phyloP scores from a whole-genome alignment of 2,329 filamentous ascomycete genomes.

The Epichloe sibirici region DNA sequence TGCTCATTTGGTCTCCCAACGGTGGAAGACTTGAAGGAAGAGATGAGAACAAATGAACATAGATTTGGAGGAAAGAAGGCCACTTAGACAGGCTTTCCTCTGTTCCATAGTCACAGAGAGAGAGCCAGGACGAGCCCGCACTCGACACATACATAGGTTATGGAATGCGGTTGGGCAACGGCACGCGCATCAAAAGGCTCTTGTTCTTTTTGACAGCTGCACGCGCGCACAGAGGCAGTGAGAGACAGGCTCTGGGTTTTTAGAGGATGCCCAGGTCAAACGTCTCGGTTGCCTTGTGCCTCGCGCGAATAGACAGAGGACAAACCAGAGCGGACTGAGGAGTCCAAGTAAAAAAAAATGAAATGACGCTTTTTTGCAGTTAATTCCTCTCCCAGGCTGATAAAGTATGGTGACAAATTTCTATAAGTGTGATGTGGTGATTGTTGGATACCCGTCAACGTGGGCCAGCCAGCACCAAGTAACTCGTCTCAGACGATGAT shows the following conservation, averaged over 20 bases:
- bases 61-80: conserved; percentile 20
- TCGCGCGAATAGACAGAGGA: conserved; percentile 13
- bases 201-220: conserved; percentile 15
- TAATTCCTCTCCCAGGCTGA: too few species aligned
- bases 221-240: conserved; percentile 1
- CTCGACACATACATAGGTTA: conserved; percentile 23
- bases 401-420: too few species aligned
- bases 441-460: too few species aligned
- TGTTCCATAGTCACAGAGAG: conserved; percentile 17
- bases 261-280: neutral
- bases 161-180: conserved; percentile 23
- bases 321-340: conserved; percentile 29
- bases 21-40: conserved; percentile 16
- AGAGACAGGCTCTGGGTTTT: neutral
- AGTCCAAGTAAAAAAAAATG: conserved; percentile 23
- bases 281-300: conserved; percentile 8
- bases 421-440: too few species aligned
- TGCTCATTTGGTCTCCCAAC: conserved; percentile 22
- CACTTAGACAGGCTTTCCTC: conserved; percentile 22
- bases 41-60: conserved; percentile 20
- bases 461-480: too few species aligned
- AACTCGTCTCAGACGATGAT: too few species aligned
- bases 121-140: conserved; percentile 26
- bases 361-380: conserved; percentile 1
- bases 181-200: conserved; percentile 17